Evolutionary conservation across 495 filamentous ascomycete species (phyloP), one percentile per base, ranked within the genome.

Genomic region (Tuber calosporum): DNA sequence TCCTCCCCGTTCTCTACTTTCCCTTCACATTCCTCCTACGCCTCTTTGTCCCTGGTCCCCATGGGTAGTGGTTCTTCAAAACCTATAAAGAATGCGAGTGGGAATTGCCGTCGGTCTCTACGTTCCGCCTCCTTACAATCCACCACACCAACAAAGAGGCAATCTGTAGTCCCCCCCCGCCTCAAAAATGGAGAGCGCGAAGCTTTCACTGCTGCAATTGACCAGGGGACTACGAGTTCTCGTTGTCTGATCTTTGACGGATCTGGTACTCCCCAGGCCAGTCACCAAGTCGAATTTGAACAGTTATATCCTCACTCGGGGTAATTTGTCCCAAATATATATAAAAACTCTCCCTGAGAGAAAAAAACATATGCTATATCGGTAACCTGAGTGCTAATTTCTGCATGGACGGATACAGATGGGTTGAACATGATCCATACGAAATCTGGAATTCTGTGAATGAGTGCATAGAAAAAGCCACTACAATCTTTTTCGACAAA

Each of bases 141-240:
- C 70, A 58, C 43, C 76, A 71, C 39, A 77, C n/a, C 42, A 75
- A 70, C 53, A 11, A 62, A 30, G n/a, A 34, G 26, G 34, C 26
- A 34, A 26, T 62, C 74, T 30, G 22, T 73, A n/a, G 68, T 66
- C 68, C 76, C 67, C 37, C 68, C 67, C 30, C 70, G 53, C 38
- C 69, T 26, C 66, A 72, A 66, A 70, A 79, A 79, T 76, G 67
- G 8, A 30, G 53, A 70, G 13, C 66, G 70, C n/a, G 80, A 82
- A 69, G 69, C 72, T 13, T 92, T 88, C 81, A 88, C 91, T 66
- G 90, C 89, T 58, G 87, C 90, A 38, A 94, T 98, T 80, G 94
- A 98, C 81, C 92, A 94, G 80, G 94, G 94, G 36, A 98, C 94
- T 9, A 97, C 94, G 20, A 96, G 92, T 77, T 92, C 94, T 42